Base-by-base conservation (phyloP, 2,329 filamentous ascomycete genomes). In the Penicillium sp. region DNA sequence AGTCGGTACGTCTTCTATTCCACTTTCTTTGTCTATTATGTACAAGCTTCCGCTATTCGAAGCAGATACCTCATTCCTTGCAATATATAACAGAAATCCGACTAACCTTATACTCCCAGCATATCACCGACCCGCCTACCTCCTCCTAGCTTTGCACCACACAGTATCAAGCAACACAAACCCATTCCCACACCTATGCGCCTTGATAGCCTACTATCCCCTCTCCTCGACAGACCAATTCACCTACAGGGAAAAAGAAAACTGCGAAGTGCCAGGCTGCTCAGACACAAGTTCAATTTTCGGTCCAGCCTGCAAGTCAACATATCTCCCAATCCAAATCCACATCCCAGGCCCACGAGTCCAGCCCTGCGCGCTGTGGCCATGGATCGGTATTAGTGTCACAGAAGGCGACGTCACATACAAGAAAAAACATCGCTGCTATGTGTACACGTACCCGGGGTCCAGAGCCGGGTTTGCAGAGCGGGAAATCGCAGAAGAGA, bases 391-490 rank as follows among this genome's bases (percentile, higher is more conserved):
- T 10, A 13, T 63, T 3, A 59, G 56, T 75, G 75, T 42, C 13
- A 61, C 50, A 21, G 65, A 68, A 50, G 62, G 60, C 29, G 59
- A 60, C 37, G 61, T 68, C 19, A 69, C 68, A 0, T 65, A 63
- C 46, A 70, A 68, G 12, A 73, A 71, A 55, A 64, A 68, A 6
- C 71, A 73, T 48, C 64, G 66, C 12, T 73, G 71, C 43, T 63
- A 73, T 49, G 53, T 80, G 13, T 85, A 81, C 69, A 77, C 78
- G 4, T 87, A 87, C 67, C 78, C 81, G 2, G 79, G 80, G 51
- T 82, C 73, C 0, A 75, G 82, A 41, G 72, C 83, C 0, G 88
- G 89, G 0, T 91, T 91, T 59, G 88, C 88, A 0, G 88, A 91
- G 71, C 79, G 81, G 46, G 68, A 87, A 13, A 81, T 87, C 2